A percentile compares a stretch with the other conserved stretches of the same genome.
Evolutionary conservation across 208 protist genomes (phyloP).

Genomic region (Hexamita inflata): DNA sequence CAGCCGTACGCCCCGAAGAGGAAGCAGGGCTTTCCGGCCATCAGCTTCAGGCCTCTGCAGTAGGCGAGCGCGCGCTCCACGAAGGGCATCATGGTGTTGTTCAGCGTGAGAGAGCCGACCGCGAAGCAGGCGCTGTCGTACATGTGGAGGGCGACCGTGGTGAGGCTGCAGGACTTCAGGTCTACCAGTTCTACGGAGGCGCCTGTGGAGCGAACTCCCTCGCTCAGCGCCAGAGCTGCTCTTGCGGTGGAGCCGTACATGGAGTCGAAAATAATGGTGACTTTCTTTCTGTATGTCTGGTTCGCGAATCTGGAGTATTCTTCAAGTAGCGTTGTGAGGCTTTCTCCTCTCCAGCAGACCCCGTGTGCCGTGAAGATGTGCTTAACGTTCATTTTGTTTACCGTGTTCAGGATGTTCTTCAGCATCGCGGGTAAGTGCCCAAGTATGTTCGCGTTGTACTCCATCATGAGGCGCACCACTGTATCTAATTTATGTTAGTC

Average conservation of each 20-base stretch:
- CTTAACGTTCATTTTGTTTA: background rate
- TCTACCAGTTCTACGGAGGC: background rate
- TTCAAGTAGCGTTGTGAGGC: background rate
- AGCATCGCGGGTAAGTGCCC: background rate
- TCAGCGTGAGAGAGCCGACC: background rate
- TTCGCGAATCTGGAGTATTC: conserved; percentile 5
- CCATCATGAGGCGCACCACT: conserved; percentile 1
- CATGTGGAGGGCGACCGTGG: background rate
- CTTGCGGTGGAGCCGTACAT: conserved; percentile 13
- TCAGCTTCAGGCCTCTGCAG: background rate
- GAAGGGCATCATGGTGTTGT: conserved; percentile 12
- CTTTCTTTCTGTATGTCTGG: background rate
- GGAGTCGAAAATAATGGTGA: conserved; percentile 1
- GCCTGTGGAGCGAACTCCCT: background rate
- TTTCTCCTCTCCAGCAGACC: background rate
- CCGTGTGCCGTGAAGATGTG: conserved; percentile 16
- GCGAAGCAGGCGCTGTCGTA: background rate
- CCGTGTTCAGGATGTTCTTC: background rate
- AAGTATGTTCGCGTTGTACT: conserved; percentile 21
- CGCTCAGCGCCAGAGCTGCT: background rate
- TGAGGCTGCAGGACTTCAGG: background rate
- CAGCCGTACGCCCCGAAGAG: conserved; percentile 4
- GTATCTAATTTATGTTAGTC: background rate
- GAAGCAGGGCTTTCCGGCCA: background rate
- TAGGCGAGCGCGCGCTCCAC: background rate